Conservation (phyloP, 768 basidiomycete genomes). For the Paxillus involutus region DNA sequence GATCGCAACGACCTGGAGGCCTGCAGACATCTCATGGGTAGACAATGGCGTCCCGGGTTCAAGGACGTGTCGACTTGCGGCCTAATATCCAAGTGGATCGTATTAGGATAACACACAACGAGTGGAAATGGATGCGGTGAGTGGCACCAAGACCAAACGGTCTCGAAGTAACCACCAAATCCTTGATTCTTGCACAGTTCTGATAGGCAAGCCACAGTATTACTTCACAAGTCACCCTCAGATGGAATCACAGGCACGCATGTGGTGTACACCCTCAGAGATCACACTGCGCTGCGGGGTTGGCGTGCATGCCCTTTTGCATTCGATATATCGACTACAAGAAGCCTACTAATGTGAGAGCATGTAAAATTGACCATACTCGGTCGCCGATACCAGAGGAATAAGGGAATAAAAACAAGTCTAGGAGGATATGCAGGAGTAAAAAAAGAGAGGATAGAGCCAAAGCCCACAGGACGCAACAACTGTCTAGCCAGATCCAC, state of each 20-base stretch:
- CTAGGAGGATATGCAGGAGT: conserved; percentile 28
- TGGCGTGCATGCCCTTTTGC: conserved; percentile 1
- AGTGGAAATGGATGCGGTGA: no score
- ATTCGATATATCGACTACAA: conserved; percentile 16
- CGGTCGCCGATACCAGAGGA: conserved; percentile 17
- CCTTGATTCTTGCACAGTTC: no score
- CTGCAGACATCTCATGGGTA: conserved; percentile 15
- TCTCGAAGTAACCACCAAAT: no score
- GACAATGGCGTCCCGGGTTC: not conserved
- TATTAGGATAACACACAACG: no score
- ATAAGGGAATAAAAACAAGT: conserved; percentile 33
- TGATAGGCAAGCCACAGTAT: no score
- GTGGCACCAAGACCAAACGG: no score
- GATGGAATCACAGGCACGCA: no score
- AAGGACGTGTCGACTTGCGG: not conserved
- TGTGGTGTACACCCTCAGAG: not conserved
- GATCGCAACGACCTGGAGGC: not conserved
- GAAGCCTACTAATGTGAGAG: conserved; percentile 23
- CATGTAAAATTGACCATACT: conserved; percentile 22
- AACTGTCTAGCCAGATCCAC: conserved; percentile 51
- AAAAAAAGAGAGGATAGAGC: conserved; percentile 33
- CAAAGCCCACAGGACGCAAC: conserved; percentile 20
- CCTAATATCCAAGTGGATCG: no score
- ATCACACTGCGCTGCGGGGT: not conserved
- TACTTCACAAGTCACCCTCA: no score